Conservation (phyloP, 2,329 filamentous ascomycete genomes). For the Phyllosticta paracitricarpa region DNA sequence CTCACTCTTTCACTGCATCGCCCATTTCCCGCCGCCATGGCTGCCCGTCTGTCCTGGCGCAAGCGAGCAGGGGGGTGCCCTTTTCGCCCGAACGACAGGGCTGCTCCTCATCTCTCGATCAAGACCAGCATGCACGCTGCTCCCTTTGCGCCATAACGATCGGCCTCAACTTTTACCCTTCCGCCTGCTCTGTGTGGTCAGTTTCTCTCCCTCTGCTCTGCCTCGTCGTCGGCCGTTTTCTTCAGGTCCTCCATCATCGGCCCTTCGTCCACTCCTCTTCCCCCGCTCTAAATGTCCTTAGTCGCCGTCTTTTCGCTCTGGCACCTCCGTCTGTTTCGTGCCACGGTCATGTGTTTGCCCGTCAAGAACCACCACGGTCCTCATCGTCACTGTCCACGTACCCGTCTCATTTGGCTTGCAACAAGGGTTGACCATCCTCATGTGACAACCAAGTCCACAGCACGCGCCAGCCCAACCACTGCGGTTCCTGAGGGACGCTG, state of each 20-base stretch:
- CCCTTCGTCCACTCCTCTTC: background rate
- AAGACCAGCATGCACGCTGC: background rate
- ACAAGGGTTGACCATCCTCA: background rate
- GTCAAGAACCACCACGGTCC: background rate
- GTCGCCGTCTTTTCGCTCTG: background rate
- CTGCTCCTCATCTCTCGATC: background rate
- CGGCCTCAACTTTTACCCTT: background rate
- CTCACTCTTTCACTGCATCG: too few relatives aligned
- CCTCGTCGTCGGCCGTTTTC: background rate
- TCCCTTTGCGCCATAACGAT: background rate
- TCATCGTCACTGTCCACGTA: background rate
- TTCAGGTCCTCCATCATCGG: background rate
- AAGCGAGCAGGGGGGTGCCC: background rate
- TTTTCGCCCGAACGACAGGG: background rate
- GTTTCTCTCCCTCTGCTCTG: background rate
- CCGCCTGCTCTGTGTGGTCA: background rate
- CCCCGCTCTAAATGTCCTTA: background rate
- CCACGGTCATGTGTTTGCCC: background rate
- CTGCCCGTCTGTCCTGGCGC: background rate
- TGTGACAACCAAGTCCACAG: background rate
- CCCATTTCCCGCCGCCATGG: background rate
- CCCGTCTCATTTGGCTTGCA: background rate
- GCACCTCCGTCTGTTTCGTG: background rate
- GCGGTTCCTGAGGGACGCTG: background rate
- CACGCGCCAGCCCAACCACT: too few relatives aligned